A percentile compares a stretch with the other conserved stretches of the same genome.
These are phyloP conservation scores for Biscogniauxia marginata DNA, from an alignment of 2,329 filamentous ascomycete genomes.

Conservation along the genomic window DNA sequence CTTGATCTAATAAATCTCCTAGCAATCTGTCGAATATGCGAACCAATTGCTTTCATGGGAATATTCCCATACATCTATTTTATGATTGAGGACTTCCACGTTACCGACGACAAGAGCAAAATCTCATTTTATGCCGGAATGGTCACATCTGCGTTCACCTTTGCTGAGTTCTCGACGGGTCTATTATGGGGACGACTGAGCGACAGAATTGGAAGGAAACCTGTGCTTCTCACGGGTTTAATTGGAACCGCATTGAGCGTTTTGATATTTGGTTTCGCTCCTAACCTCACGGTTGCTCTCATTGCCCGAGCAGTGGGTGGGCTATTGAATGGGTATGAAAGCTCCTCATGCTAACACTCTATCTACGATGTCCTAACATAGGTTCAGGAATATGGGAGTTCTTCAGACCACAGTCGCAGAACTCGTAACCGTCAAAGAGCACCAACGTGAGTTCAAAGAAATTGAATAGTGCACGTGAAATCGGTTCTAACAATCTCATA, in stretches of 20 bases:
- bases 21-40: conserved; percentile 94
- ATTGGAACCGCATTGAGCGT: conserved; percentile 91
- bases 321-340: conserved; percentile 79
- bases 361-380: conserved; percentile 26
- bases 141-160: conserved; percentile 93
- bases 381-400: conserved; percentile 80
- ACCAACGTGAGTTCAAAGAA: conserved; percentile 67
- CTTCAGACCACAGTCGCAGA: conserved; percentile 94
- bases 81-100: conserved; percentile 91
- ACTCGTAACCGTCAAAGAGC: conserved; percentile 86
- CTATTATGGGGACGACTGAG: conserved; percentile 92
- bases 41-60: conserved; percentile 99
- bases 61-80: conserved; percentile 98
- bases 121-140: conserved; percentile 93
- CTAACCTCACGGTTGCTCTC: conserved; percentile 77
- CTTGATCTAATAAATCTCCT: conserved; percentile 9
- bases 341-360: conserved; percentile 15
- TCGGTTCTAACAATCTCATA: conserved; percentile 38
- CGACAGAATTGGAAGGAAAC: conserved; percentile 89
- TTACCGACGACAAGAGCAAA: conserved; percentile 73
- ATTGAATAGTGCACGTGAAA: not conserved
- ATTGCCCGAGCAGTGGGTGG: conserved; percentile 87
- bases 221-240: conserved; percentile 85
- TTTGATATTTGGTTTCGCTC: conserved; percentile 86
- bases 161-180: conserved; percentile 91